Base-by-base conservation (phyloP, 805 yeast genomes). In the Isabelozyma pseudorhagii region DNA sequence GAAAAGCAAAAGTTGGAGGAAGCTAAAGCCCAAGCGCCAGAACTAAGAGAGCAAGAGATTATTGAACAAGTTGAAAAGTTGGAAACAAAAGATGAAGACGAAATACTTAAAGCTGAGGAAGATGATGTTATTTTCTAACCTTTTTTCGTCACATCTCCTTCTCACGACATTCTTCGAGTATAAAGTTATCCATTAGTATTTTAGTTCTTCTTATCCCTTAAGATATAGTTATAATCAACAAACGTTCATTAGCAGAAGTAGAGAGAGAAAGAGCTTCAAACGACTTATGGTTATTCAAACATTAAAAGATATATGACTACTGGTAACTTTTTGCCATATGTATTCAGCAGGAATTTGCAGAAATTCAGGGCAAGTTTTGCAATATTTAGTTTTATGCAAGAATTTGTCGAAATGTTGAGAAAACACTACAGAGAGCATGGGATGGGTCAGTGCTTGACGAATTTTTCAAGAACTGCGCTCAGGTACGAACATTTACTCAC, bases 61-160 rank as follows among this genome's bases (percentile, higher is more conserved):
- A 62, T 61, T 51, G 66, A 61, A 39, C 66, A 60, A 36, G 63
- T 68, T 53, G 60, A 62, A 52, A 54, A 60, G 42, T 59, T 66
- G 58, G 69, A 60, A 21, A 50, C 53, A 25, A 38, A 45, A 34
- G 56, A 45, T 39, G 51, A 54, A 6, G 54, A 49, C 5, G 69
- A 71, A 46, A 58, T 72, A 31, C 69, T 73, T 45, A 58, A 72
- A 45, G 75, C 76, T 50, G 64, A 64, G 28, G 80, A 76, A 52
- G 79, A 75, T 45, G 81, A 77, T 54, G 76, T 77, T 47, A 72
- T 72, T 45, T 74, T 74, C 53, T 72, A 61, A 17, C 13, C 28
- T 4, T 10, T 38, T 38, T 27, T 41, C 17, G 25, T 21, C 25
- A 21, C 14, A 46, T 42, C 14, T 8, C 6, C 21, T 38, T 38